phyloP scores from a whole-genome alignment of 805 yeast species.

The Ogataea paraovalis region DNA sequence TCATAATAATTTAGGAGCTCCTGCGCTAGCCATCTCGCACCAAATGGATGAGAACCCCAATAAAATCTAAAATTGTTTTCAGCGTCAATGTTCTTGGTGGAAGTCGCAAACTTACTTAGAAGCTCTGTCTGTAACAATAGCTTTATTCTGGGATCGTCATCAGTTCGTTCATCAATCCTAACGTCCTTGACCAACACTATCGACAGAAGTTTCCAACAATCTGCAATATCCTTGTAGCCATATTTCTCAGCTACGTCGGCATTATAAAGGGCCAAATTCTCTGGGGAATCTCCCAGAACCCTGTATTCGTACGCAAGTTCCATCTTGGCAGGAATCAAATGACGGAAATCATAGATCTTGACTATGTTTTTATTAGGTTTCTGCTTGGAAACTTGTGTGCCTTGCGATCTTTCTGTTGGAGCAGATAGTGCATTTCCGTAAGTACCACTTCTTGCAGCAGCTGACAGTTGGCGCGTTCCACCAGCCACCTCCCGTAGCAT shows the following conservation, averaged over 20 bases:
- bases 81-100: conserved; percentile 9
- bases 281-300: conserved; percentile 60
- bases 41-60: conserved; percentile 85
- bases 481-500: conserved; percentile 36
- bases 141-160: conserved; percentile 6
- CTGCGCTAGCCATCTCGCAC: conserved; percentile 60
- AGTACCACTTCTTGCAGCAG: conserved; percentile 27
- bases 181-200: conserved; percentile 43
- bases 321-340: conserved; percentile 70
- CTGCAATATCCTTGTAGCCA: conserved; percentile 60
- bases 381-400: conserved; percentile 22
- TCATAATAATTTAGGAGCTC: conserved; percentile 65
- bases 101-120: conserved; percentile 13
- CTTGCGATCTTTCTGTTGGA: conserved; percentile 34
- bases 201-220: conserved; percentile 68
- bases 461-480: conserved; percentile 19
- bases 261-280: conserved; percentile 63
- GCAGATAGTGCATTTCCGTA: conserved; percentile 32
- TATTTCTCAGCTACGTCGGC: conserved; percentile 62
- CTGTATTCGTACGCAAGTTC: conserved; percentile 67
- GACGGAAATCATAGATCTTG: conserved; percentile 57
- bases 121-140: conserved; percentile 12
- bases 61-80: conserved; percentile 34
- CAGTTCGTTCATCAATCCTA: conserved; percentile 15
- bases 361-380: conserved; percentile 48